Conservation (phyloP, 2,329 filamentous ascomycete species). For the Sclerotinia subarctica region DNA sequence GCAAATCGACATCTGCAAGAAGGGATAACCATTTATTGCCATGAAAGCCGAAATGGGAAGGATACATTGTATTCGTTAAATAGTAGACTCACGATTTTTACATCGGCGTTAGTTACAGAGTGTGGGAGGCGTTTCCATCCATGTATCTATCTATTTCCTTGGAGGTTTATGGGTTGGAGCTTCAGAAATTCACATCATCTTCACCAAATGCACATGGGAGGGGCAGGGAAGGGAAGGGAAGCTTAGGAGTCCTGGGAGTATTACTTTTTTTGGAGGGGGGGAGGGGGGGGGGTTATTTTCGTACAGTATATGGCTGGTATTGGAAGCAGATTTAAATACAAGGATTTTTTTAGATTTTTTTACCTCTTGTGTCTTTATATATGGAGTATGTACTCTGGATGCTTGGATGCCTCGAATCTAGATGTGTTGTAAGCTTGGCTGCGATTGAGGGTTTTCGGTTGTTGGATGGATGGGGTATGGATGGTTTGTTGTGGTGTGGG, state of each 20-base stretch:
- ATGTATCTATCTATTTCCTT: neutral
- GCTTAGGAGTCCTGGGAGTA: neutral
- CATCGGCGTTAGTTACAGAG: constrained; percentile 3
- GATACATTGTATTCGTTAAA: constrained; percentile 86
- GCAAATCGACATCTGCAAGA: constrained; percentile 86
- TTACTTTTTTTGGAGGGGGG: too few species aligned
- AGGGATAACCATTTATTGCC: constrained; percentile 86
- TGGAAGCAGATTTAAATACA: neutral
- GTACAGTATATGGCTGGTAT: too few species aligned
- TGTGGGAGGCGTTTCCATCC: neutral
- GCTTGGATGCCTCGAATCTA: too few species aligned
- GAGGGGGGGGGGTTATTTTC: too few species aligned
- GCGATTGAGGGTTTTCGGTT: too few species aligned
- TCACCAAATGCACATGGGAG: neutral
- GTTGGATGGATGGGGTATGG: too few species aligned
- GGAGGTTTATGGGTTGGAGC: neutral
- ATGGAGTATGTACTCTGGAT: too few species aligned
- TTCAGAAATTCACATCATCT: neutral
- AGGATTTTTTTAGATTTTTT: neutral
- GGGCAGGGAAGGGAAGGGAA: neutral
- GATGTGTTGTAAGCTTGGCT: too few species aligned
- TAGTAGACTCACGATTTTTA: constrained; percentile 3
- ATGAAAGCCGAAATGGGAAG: constrained; percentile 94
- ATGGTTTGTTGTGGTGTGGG: too few species aligned
- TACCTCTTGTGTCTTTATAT: too few species aligned